Evolutionary conservation across 2,329 filamentous ascomycete species (phyloP), one percentile per base, ranked within the genome.

Genomic region (Fusarium marasasianum): DNA sequence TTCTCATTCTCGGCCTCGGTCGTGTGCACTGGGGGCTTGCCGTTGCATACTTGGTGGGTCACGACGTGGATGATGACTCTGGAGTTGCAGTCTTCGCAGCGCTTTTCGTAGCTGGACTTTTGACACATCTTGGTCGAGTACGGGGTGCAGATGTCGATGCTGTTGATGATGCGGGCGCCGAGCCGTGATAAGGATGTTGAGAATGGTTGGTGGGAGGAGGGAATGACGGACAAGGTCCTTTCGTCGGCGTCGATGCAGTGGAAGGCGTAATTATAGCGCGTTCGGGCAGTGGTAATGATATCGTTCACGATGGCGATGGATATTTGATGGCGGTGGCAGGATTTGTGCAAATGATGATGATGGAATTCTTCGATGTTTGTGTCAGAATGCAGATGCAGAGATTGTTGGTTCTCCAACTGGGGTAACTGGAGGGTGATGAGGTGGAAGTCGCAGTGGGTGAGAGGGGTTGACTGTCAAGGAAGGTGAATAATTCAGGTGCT

Each of bases 271-370:
- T 3, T 31, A 22, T 53, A 1, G n/a, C 33, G 5, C 9, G n/a
- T n/a, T n/a, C n/a, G n/a, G n/a, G n/a, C n/a, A 9, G 0, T 17
- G 10, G n/a, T 26, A 24, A 20, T 12, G 0, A 13, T 53, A 7
- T 17, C 18, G 33, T 20, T 37, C 18, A 7, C 10, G 18, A 37
- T 24, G 33, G 12, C 5, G 13, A 37, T 12, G 7, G 9, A 22
- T 26, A 22, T 8, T 22, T 15, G 7, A 26, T 37, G 10, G 5
- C 18, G 9, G 7, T 15, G 33, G 50, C 31, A 15, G n/a, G 5
- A 5, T 22, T 4, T 37, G 7, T 12, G 2, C 2, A 15, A 2
- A 20, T 37, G n/a, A 26, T 8, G 20, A 43, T 43, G 8, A 5
- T 41, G 8, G 2, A 22, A 5, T n/a, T 55, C 6, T 29, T 43